A percentile compares a stretch with the other conserved stretches of the same genome.
Conservation (phyloP, 306 rosid genomes). For the Albizia julibrissin region DNA sequence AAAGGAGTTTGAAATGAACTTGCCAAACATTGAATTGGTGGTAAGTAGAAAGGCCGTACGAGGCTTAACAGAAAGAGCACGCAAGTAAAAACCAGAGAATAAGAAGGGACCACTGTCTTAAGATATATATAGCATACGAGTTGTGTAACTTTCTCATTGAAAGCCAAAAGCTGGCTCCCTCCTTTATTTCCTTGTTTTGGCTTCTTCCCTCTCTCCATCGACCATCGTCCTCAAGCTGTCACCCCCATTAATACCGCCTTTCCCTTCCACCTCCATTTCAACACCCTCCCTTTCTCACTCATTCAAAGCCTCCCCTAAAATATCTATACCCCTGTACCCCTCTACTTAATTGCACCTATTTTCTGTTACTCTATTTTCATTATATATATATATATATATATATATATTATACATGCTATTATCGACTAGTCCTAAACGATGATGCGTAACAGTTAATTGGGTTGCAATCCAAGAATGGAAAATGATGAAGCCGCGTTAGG, state of each 20-base stretch:
- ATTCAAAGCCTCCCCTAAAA: not conserved
- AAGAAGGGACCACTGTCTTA: not conserved
- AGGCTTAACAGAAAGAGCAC: not conserved
- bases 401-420: not conserved
- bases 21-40: not conserved
- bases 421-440: not conserved
- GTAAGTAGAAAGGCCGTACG: no score
- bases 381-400: no score
- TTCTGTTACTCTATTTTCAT: not conserved
- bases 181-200: not conserved
- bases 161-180: conserved; percentile 26
- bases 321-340: not conserved
- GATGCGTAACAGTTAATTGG: not conserved
- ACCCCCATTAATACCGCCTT: not conserved
- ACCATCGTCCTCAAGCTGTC: not conserved
- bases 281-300: not conserved
- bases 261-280: not conserved
- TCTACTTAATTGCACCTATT: not conserved
- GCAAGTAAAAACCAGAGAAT: not conserved
- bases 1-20: not conserved
- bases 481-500: not conserved
- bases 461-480: not conserved
- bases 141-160: conserved; percentile 25
- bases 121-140: not conserved
- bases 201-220: not conserved